Conservation (phyloP, 2,329 filamentous ascomycete genomes). For the Penicillium sp. region DNA sequence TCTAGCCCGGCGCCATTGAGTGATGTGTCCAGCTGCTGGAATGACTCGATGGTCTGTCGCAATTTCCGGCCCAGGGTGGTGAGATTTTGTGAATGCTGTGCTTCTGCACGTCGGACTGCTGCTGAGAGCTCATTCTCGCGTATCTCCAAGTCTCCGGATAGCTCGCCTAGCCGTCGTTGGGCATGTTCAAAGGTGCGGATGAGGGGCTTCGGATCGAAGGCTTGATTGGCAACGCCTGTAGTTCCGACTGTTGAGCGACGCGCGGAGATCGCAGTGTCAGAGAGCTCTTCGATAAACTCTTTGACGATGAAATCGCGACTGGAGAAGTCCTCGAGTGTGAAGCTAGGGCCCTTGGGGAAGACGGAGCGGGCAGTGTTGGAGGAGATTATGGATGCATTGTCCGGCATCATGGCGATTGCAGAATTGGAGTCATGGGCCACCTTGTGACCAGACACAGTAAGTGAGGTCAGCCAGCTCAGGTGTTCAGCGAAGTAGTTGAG, state of each 20-base stretch:
- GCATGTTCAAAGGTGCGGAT: constrained; percentile 88
- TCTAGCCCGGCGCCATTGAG: constrained; percentile 58
- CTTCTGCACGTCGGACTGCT: constrained; percentile 83
- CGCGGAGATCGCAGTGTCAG: constrained; percentile 71
- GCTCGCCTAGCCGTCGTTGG: constrained; percentile 47
- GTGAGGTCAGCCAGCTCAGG: not conserved
- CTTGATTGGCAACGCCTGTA: constrained; percentile 34
- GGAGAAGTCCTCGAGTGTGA: constrained; percentile 82
- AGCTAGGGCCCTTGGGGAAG: constrained; percentile 73
- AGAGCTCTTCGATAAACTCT: constrained; percentile 91
- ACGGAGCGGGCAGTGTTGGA: constrained; percentile 55
- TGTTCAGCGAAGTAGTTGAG: not conserved
- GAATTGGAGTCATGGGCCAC: constrained; percentile 11
- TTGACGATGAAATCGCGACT: constrained; percentile 94
- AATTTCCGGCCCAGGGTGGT: constrained; percentile 83
- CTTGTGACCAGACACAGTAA: not conserved
- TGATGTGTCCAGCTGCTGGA: constrained; percentile 81
- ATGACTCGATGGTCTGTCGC: constrained; percentile 85
- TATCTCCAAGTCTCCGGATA: constrained; percentile 73
- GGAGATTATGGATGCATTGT: constrained; percentile 39
- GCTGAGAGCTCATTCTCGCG: constrained; percentile 87
- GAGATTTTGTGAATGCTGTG: constrained; percentile 85
- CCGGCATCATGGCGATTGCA: constrained; percentile 31
- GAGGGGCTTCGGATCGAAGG: constrained; percentile 93
- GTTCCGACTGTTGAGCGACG: constrained; percentile 65